Conservation (phyloP, 345 rosid genomes). For the Eucalyptus cloeziana region DNA sequence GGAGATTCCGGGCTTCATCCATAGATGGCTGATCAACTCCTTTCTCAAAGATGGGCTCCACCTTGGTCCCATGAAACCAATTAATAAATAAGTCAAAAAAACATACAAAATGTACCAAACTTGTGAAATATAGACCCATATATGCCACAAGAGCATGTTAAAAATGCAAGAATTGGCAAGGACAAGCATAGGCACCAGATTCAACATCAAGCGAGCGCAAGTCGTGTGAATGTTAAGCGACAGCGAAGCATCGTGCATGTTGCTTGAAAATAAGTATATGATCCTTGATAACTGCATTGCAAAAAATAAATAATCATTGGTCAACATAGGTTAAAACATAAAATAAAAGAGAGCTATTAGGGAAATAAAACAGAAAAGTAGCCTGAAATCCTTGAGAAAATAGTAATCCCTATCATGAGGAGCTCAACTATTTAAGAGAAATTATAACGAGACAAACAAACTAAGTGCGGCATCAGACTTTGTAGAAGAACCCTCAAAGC, state of each 20-base stretch:
- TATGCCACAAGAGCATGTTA: not conserved
- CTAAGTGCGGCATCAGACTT: not conserved
- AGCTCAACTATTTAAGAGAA: not conserved
- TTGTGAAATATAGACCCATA: not conserved
- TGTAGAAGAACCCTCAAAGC: not conserved
- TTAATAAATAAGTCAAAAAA: slow-evolving; percentile 1
- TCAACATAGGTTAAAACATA: not conserved
- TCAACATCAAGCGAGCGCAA: slow-evolving; percentile 96
- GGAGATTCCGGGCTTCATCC: slow-evolving; percentile 89
- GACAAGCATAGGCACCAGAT: slow-evolving; percentile 48
- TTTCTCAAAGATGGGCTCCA: slow-evolving; percentile 97
- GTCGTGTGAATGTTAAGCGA: slow-evolving; percentile 95
- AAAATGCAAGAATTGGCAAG: not conserved
- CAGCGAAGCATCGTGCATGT: slow-evolving; percentile 97
- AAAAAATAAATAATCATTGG: not conserved
- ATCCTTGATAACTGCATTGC: slow-evolving; percentile 80
- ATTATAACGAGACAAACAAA: not conserved
- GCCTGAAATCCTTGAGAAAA: not conserved
- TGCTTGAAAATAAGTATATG: slow-evolving; percentile 90
- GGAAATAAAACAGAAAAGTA: not conserved
- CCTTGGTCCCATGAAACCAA: slow-evolving; percentile 21
- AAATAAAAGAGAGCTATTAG: not conserved
- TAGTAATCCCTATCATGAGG: not conserved
- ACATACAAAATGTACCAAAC: not conserved
- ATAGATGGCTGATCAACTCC: slow-evolving; percentile 88